Base-by-base conservation (phyloP, 1,139 yeast species). In the Blastobotrys raffinosifermentans region DNA sequence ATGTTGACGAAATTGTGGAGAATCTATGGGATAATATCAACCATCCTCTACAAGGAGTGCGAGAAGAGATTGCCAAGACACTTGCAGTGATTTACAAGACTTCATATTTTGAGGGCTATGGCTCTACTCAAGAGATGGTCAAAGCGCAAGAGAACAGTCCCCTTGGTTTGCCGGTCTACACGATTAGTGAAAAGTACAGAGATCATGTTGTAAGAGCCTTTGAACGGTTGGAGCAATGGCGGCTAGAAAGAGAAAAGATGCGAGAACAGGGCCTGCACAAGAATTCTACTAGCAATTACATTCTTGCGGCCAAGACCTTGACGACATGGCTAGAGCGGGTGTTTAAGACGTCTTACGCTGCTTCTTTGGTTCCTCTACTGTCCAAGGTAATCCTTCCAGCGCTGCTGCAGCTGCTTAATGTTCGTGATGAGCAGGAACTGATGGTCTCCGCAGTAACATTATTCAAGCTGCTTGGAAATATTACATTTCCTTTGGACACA, bases 401-500 rank as follows among this genome's bases (percentile, higher is more conserved):
- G 46, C 64, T 86, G 45, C 66, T 86, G 49, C 69, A 72, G 20
- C 64, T 87, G 40, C 75, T 80, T 39, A 72, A 72, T 37, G 71
- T 84, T 66, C 80, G 87, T 47, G 97, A 91, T 48, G 87, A 86
- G 16, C 82, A 80, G 44, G 72, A 89, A 44, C 81, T 89, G 0
- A 73, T 75, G 37, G 64, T 82, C 23, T 71, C 72, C 30, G 81
- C 86, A 0, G 67, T 72, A 2, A 51, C 70, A 2, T 63, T 73
- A 3, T 73, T 80, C 53, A 67, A 72, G 33, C 67, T 66, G 26
- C 64, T 81, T 3, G 79, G 87, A 0, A 79, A 77, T 45, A 61
- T 81, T 30, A 74, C 81, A 1, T 76, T 67, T 51, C 69, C 73
- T 25, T 52, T 60, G 4, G 63, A 63, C 1, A 58, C 69, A 30